Evolutionary conservation across 2,329 filamentous ascomycete species (phyloP).

Genomic region (Aspergillus texensis): DNA sequence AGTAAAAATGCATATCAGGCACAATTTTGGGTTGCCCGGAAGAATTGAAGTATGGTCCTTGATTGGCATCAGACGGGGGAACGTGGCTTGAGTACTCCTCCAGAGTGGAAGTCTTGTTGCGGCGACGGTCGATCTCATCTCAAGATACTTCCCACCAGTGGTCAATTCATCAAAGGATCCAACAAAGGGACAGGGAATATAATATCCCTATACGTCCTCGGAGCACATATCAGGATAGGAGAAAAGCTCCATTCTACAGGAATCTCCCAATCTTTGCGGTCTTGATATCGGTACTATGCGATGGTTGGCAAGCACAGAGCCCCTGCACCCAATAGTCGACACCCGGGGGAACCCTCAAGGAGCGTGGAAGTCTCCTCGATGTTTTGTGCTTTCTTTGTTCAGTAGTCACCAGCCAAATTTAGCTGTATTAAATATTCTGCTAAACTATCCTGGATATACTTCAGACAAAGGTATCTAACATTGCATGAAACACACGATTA

Average conservation of each 20-base stretch:
- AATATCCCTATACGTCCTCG: too few species aligned
- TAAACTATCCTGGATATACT: not conserved
- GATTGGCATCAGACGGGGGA: rapidly evolving
- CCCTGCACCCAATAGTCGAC: not conserved
- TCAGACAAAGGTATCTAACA: not conserved
- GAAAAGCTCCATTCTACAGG: too few species aligned
- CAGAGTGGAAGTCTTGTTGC: not conserved
- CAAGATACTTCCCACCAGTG: too few species aligned
- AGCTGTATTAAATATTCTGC: not conserved
- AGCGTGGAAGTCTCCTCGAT: not conserved
- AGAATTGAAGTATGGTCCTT: not conserved
- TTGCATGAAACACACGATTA: not conserved
- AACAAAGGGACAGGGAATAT: too few species aligned
- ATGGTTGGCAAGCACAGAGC: not conserved
- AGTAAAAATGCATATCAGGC: conserved; percentile 58
- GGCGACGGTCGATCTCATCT: too few species aligned
- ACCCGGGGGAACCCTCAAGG: not conserved
- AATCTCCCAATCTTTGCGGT: too few species aligned
- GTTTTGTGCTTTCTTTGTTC: not conserved
- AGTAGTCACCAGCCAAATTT: too few species aligned
- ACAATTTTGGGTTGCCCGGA: conserved; percentile 55
- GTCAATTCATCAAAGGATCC: not conserved
- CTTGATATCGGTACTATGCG: too few species aligned
- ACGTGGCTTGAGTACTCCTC: not conserved
- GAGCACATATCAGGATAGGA: too few species aligned